Conservation (phyloP, 768 basidiomycete genomes). For the Gyrodon lividus region DNA sequence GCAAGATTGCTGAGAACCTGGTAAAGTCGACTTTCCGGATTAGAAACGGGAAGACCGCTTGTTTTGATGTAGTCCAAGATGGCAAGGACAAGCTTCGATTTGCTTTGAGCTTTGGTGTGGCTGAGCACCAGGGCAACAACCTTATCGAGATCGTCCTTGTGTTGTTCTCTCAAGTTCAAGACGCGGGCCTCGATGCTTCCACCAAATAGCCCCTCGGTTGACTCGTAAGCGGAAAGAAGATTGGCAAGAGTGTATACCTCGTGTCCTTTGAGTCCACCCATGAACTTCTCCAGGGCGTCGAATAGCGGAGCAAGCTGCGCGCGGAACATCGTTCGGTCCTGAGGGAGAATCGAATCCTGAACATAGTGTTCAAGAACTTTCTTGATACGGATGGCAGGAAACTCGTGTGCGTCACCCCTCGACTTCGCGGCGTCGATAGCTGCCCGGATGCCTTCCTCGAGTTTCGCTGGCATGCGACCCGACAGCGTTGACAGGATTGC, state of each 20-base stretch:
- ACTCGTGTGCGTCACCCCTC: conserved; percentile 76
- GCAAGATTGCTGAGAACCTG: conserved; percentile 80
- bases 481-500: conserved; percentile 86
- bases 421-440: conserved; percentile 74
- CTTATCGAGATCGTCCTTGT: conserved; percentile 90
- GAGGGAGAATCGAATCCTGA: conserved; percentile 73
- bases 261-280: conserved; percentile 81
- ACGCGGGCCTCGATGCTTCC: conserved; percentile 94
- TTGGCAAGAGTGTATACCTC: conserved; percentile 76
- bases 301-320: conserved; percentile 66
- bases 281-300: conserved; percentile 77
- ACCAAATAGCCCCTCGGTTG: conserved; percentile 90
- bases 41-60: conserved; percentile 71
- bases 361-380: conserved; percentile 85
- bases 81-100: conserved; percentile 82
- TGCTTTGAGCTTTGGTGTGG: conserved; percentile 93
- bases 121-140: conserved; percentile 86
- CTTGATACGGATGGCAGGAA: conserved; percentile 85
- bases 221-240: conserved; percentile 75
- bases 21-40: conserved; percentile 70
- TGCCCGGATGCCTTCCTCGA: conserved; percentile 82
- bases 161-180: conserved; percentile 82
- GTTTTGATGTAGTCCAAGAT: conserved; percentile 90
- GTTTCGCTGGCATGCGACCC: conserved; percentile 88
- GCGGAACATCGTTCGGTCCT: conserved; percentile 81